phyloP scores from a whole-genome alignment of 768 basidiomycete genomes.

The Artomyces pyxidatus region DNA sequence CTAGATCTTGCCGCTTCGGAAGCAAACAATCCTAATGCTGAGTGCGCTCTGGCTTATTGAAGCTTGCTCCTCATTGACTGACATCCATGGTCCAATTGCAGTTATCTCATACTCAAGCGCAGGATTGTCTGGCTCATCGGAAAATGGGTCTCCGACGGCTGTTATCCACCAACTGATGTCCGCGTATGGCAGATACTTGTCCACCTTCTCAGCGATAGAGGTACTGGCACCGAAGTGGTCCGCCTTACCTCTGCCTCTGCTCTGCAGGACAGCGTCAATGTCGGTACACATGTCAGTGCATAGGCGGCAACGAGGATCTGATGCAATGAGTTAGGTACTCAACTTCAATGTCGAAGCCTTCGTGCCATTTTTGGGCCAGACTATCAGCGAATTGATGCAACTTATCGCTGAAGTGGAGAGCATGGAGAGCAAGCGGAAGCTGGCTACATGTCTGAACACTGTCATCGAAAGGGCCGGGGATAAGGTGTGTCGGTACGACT shows the following conservation, averaged over 20 bases:
- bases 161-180: constrained; percentile 48
- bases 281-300: constrained; percentile 40
- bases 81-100: too few relatives aligned
- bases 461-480: constrained; percentile 47
- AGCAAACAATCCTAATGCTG: constrained; percentile 48
- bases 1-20: constrained; percentile 50
- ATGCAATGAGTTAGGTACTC: constrained; percentile 37
- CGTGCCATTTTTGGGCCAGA: constrained; percentile 54
- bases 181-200: constrained; percentile 76
- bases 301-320: constrained; percentile 4
- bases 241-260: constrained; percentile 78
- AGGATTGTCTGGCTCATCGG: constrained; percentile 93
- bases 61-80: constrained; percentile 5
- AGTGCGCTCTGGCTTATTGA: constrained; percentile 30
- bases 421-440: constrained; percentile 66
- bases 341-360: constrained; percentile 58
- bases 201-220: constrained; percentile 63
- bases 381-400: constrained; percentile 57
- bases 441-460: constrained; percentile 61
- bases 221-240: constrained; percentile 78
- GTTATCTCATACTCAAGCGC: constrained; percentile 89
- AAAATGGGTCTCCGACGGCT: constrained; percentile 73
- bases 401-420: constrained; percentile 69
- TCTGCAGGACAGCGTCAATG: constrained; percentile 77
- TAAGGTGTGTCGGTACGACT: constrained; percentile 21